Base-by-base conservation (phyloP, 2,329 filamentous ascomycete species). In the Phyllosticta ampelicida region DNA sequence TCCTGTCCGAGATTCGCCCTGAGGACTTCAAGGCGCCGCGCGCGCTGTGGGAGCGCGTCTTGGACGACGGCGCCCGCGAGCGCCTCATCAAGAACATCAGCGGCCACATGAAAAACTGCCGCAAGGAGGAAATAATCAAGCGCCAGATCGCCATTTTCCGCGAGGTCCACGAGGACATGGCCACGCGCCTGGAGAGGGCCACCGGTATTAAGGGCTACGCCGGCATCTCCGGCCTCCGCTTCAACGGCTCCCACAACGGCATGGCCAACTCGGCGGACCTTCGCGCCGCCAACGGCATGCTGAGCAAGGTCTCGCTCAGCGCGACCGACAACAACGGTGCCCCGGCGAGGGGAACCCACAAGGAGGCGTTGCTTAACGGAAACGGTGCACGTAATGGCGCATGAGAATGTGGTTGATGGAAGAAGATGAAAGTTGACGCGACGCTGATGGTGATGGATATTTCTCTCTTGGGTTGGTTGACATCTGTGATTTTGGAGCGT, bases 111-210 rank as follows among this genome's bases (percentile, higher is more conserved):
- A 73, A 70, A 26, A 75, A 77, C 2, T 85, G 82, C 67, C 74
- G 71, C 53, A 73, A 82, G 50, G 71, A 82, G 62, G 83, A 85
- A 67, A 79, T 84, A 2, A 73, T 86, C 68, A 84, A 82, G 75
- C 74, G 82, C 16, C 81, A 85, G 70, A 85, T 86, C 60, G 78
- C 76, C 55, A 86, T 86, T 66, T 85, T 85, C 75, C 75, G 82
- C 1, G 82, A 85, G 65, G 82, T 86, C 0, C 79, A 77, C 6
- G 73, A 78, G 0, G 82, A 85, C 54, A 71, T 86, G 26, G 83
- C 82, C 0, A 66, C 71, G 9, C 73, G 82, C 0, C 66, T 85
- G 0, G 83, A 86, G 74, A 84, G 85, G 74, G 80, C 81, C 0
- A 84, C 80, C 2, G 82, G 83, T 0, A 74, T 84, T 16, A 79